A percentile compares a stretch with the other conserved stretches of the same genome.
Evolutionary conservation across 768 basidiomycete species (phyloP).

Genomic region (Cystobasidium tubakii): DNA sequence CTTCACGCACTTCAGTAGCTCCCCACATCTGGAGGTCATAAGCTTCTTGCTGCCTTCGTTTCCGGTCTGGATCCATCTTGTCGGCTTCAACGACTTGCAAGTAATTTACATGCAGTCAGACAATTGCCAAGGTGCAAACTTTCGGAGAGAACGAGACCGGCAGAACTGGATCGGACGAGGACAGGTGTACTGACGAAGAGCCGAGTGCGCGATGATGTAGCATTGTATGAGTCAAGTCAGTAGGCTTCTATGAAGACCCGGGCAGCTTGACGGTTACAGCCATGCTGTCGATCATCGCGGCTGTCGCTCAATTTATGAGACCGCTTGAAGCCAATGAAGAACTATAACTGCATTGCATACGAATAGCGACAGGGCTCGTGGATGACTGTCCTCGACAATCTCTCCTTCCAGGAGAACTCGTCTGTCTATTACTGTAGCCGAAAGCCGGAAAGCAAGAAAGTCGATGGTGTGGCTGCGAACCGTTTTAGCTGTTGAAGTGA

Average conservation of each 20-base stretch:
- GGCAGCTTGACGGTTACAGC: too few species aligned
- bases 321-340: not conserved
- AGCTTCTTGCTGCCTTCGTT: conserved; percentile 17
- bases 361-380: not conserved
- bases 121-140: not conserved
- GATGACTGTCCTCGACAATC: not conserved
- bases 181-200: too few species aligned
- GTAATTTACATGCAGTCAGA: not conserved
- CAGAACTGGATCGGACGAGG: too few species aligned
- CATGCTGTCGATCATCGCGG: too few species aligned
- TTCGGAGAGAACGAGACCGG: not conserved
- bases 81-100: too few species aligned
- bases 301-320: not conserved
- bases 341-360: not conserved
- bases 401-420: not conserved
- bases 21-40: conserved; percentile 16
- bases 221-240: too few species aligned
- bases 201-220: too few species aligned
- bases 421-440: not conserved
- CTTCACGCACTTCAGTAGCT: not conserved
- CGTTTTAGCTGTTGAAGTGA: conserved; percentile 14
- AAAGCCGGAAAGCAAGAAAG: not conserved
- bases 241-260: too few species aligned
- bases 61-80: conserved; percentile 25
- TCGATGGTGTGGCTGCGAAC: conserved; percentile 1